Evolutionary conservation across 768 basidiomycete species (phyloP), one percentile per base, ranked within the genome.

Genomic region (Auriscalpium orientale): DNA sequence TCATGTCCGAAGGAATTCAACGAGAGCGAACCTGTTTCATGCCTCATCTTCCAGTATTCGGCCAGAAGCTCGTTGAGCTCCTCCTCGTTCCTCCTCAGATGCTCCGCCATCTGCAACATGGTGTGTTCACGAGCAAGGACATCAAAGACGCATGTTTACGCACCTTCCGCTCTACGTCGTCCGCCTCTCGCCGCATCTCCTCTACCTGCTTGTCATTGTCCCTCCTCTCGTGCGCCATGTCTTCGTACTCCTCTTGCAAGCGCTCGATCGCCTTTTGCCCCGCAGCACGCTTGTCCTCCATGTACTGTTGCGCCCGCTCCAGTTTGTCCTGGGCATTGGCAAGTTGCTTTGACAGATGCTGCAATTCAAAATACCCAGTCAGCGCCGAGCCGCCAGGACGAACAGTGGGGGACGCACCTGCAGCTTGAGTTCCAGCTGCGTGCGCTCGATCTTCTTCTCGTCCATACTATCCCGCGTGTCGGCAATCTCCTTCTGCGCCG

Each of bases 291-390:
- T 88, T 89, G 55, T 94, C 91, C 67, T 89, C 87, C 7, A 85
- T 85, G 59, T 89, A 86, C 58, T 80, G 78, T 65, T 89, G 84
- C 0, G 88, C 86, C 28, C 89, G 81, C 55, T 87, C 83, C 9
- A 93, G 78, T 68, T 91, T 93, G 62, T 91, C 87, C 46, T 82
- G 78, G 5, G 93, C 93, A 67, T 94, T 92, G 8, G 75, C 71
- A 11, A 91, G 74, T 66, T 95, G 92, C 57, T 86, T 85, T 59
- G 80, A 74, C n/a, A 89, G 82, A 50, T 91, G 89, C 89, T 95
- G 59, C 7, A 43, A 22, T 22, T 46, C 8, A n/a, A 13, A 33
- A 38, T 49, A 46, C 54, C 1, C 18, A 20, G 34, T 21, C 22
- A 36, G 51, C 46, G 46, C 21, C 1, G 20, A 38, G 38, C n/a